phyloP scores from a whole-genome alignment of 495 filamentous ascomycete species.

The Neurospora sublineolata region DNA sequence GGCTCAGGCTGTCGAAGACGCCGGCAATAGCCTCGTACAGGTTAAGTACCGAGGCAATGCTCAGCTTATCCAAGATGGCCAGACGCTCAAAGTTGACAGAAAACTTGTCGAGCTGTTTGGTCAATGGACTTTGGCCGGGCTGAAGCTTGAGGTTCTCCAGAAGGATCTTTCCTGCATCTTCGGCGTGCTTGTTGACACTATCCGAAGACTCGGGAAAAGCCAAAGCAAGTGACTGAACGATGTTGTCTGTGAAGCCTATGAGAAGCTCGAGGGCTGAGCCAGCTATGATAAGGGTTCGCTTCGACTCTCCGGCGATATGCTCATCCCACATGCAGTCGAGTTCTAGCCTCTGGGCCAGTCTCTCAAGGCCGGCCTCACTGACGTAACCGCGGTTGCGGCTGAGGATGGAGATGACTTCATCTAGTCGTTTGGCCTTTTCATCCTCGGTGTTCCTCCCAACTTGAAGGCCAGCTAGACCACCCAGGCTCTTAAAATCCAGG shows the following conservation, averaged over 20 bases:
- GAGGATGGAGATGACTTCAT: conserved; percentile 36
- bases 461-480: conserved; percentile 10
- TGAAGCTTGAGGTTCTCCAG: conserved; percentile 38
- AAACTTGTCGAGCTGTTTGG: conserved; percentile 57
- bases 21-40: conserved; percentile 84
- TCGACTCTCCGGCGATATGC: conserved; percentile 29
- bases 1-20: conserved; percentile 53
- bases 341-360: conserved; percentile 56
- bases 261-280: conserved; percentile 50
- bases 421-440: conserved; percentile 43
- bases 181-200: conserved; percentile 36
- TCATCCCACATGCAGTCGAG: conserved; percentile 65
- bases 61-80: conserved; percentile 67
- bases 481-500: conserved; percentile 29
- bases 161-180: conserved; percentile 42
- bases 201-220: conserved; percentile 36
- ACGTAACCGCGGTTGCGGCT: conserved; percentile 43
- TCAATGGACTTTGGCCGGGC: conserved; percentile 36
- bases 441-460: conserved; percentile 41
- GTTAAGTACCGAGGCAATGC: conserved; percentile 58
- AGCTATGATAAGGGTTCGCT: conserved; percentile 55
- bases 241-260: conserved; percentile 38
- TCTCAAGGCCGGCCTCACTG: conserved; percentile 70
- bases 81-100: conserved; percentile 71
- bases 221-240: conserved; percentile 37